Evolutionary conservation across 768 basidiomycete genomes (phyloP).

Genomic region (Candolleomyces aberdarensis): DNA sequence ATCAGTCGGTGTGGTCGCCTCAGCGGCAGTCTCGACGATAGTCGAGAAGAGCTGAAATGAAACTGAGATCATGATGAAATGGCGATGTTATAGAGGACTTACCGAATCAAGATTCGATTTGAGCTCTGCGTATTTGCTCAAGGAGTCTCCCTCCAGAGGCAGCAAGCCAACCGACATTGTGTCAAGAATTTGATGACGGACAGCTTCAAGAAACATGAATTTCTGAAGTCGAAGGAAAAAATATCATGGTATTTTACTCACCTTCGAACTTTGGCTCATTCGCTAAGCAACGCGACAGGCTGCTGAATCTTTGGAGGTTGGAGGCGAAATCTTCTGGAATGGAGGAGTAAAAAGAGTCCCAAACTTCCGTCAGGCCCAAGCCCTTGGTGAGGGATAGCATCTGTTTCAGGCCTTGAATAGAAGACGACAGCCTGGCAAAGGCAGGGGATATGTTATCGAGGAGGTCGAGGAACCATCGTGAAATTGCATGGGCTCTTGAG

Average conservation of each 20-base stretch:
- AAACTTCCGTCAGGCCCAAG: constrained; percentile 67
- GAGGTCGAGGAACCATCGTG: constrained; percentile 27
- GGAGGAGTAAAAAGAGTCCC: constrained; percentile 33
- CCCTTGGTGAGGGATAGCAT: constrained; percentile 65
- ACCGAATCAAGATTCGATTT: not conserved
- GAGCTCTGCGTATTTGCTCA: not conserved
- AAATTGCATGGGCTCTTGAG: constrained; percentile 14
- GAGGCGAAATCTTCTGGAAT: not conserved
- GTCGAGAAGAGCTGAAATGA: not conserved
- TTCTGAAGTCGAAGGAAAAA: not conserved
- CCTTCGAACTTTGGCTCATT: not conserved
- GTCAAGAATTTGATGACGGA: constrained; percentile 39
- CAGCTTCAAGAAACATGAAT: constrained; percentile 21
- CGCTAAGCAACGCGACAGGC: not conserved
- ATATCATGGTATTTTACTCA: not conserved
- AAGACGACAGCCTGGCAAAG: constrained; percentile 30
- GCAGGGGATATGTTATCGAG: constrained; percentile 31
- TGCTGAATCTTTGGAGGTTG: not conserved
- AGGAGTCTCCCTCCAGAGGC: constrained; percentile 14
- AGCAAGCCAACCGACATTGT: constrained; percentile 36
- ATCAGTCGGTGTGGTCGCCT: not conserved
- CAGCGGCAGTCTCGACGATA: not conserved
- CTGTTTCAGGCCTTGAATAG: constrained; percentile 39
- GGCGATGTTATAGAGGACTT: not conserved
- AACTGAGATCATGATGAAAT: not conserved